Conservation (phyloP, 768 basidiomycete genomes). For the Mrakia gelida region DNA sequence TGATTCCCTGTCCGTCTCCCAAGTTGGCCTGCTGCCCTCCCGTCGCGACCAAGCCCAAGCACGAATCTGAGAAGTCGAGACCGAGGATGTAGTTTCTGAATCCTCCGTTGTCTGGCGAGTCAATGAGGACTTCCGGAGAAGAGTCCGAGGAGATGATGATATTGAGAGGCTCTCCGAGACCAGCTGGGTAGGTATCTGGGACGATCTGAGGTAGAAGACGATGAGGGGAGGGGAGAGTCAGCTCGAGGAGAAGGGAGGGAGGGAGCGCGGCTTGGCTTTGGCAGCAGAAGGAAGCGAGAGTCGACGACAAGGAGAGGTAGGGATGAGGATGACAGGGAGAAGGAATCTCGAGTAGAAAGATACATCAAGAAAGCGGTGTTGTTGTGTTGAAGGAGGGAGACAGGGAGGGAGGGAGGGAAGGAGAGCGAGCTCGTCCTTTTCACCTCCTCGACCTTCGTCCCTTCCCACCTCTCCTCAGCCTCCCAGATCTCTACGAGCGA, state of each 20-base stretch:
- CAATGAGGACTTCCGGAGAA: slow-evolving; percentile 59
- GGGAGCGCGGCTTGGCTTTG: too few relatives aligned
- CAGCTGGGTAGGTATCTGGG: slow-evolving; percentile 42
- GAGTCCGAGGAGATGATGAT: slow-evolving; percentile 73
- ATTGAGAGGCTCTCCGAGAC: slow-evolving; percentile 83
- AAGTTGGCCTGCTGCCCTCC: slow-evolving; percentile 66
- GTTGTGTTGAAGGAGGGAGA: too few relatives aligned
- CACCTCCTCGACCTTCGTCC: too few relatives aligned
- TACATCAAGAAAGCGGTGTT: too few relatives aligned
- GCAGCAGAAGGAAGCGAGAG: too few relatives aligned
- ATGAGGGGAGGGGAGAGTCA: not conserved
- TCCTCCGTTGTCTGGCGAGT: slow-evolving; percentile 61
- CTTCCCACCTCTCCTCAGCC: too few relatives aligned
- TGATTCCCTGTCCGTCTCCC: slow-evolving; percentile 71
- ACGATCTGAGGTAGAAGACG: slow-evolving; percentile 17
- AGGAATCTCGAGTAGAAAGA: too few relatives aligned
- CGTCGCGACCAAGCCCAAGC: slow-evolving; percentile 75
- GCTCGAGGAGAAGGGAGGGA: not conserved
- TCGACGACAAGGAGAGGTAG: too few relatives aligned
- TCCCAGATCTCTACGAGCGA: too few relatives aligned
- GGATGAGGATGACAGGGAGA: too few relatives aligned
- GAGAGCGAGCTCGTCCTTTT: too few relatives aligned
- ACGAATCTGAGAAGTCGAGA: slow-evolving; percentile 68
- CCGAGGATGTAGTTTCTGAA: slow-evolving; percentile 76
- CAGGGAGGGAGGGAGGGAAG: too few relatives aligned